A percentile compares a stretch with the other conserved stretches of the same genome.
Evolutionary conservation across 768 basidiomycete genomes (phyloP).

Genomic region (Lactifluus pinguis): DNA sequence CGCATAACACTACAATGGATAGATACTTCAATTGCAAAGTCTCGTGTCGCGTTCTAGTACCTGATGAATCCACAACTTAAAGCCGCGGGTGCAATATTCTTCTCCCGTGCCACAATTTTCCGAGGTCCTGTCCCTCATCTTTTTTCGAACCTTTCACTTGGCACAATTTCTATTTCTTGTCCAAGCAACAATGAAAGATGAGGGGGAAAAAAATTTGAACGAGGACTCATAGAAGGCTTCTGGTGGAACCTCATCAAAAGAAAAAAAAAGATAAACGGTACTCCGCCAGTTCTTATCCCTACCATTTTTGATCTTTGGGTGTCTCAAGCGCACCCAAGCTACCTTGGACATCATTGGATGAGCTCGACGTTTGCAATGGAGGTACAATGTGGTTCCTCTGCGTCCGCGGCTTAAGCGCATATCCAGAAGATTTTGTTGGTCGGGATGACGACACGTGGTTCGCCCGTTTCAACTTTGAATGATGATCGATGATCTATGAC

Average conservation of each 20-base stretch:
- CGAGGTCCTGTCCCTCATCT: background rate
- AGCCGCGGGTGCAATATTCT: slow-evolving; percentile 87
- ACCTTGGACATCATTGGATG: slow-evolving; percentile 98
- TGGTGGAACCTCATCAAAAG: slow-evolving; percentile 80
- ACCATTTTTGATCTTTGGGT: background rate
- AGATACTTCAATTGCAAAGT: slow-evolving; percentile 83
- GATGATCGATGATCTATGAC: background rate
- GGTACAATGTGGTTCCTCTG: slow-evolving; percentile 33
- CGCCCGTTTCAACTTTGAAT: background rate
- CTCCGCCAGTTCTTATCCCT: background rate
- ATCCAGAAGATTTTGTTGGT: slow-evolving; percentile 97
- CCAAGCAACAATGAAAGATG: no score
- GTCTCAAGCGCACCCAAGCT: slow-evolving; percentile 82
- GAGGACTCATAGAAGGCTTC: slow-evolving; percentile 75
- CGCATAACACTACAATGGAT: slow-evolving; percentile 84
- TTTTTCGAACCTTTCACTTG: background rate
- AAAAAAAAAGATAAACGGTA: slow-evolving; percentile 85
- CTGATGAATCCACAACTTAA: slow-evolving; percentile 98
- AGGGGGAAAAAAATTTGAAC: slow-evolving; percentile 84
- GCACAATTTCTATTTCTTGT: slow-evolving; percentile 8
- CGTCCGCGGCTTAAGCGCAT: slow-evolving; percentile 38
- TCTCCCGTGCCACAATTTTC: slow-evolving; percentile 70
- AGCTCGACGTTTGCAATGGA: slow-evolving; percentile 99
- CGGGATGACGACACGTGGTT: slow-evolving; percentile 93
- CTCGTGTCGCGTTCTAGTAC: slow-evolving; percentile 84